These are phyloP conservation scores for Eucalyptus victrix DNA, from an alignment of 345 rosid genomes.

Conservation along the genomic window DNA sequence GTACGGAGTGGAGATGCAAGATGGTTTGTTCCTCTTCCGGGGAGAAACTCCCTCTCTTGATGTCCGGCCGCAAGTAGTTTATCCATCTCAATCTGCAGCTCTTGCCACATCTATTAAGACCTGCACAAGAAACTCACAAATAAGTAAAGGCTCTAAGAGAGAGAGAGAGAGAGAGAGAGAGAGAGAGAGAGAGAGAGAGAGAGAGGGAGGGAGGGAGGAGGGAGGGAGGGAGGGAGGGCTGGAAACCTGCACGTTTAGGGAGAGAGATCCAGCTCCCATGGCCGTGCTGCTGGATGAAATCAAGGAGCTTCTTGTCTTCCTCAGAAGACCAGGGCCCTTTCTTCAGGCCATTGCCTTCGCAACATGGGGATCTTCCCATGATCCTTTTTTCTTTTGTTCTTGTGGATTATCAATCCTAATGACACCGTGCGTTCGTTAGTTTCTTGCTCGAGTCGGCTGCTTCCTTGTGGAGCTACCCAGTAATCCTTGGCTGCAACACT, in stretches of 20 bases:
- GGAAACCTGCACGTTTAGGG: constrained; percentile 68
- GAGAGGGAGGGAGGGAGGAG: neutral
- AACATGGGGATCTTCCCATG: constrained; percentile 81
- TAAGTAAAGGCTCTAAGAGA: neutral
- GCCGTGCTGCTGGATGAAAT: constrained; percentile 63
- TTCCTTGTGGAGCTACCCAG: neutral
- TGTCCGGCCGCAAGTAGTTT: constrained; percentile 68
- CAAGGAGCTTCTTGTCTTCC: constrained; percentile 61
- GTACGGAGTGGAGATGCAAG: constrained; percentile 44
- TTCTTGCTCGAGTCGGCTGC: neutral
- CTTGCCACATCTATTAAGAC: constrained; percentile 49
- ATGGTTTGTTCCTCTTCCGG: constrained; percentile 62
- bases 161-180: neutral
- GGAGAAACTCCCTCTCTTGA: constrained; percentile 62
- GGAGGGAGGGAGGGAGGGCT: neutral
- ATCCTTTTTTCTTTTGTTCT: neutral
- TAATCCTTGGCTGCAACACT: neutral
- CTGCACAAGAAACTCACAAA: neutral
- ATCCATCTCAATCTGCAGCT: constrained; percentile 77
- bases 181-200: neutral
- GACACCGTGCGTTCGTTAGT: neutral
- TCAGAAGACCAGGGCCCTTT: constrained; percentile 91
- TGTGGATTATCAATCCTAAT: neutral
- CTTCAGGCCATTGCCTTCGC: constrained; percentile 66
- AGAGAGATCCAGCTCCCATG: constrained; percentile 84